phyloP scores from a whole-genome alignment of 495 filamentous ascomycete species.

The Lepraria neglecta region DNA sequence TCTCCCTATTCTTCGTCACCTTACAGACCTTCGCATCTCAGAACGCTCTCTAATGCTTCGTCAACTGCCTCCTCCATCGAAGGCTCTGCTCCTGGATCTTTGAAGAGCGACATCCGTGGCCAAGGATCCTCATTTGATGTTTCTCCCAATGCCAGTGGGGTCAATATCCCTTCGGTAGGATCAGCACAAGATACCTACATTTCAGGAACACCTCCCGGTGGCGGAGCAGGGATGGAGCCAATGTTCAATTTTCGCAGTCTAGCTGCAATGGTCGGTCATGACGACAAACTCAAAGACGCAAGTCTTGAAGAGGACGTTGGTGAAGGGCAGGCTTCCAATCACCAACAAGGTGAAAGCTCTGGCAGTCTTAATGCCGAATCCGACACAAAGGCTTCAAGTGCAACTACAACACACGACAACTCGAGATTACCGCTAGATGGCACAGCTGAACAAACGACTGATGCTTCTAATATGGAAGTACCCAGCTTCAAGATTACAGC shows the following conservation, averaged over 20 bases:
- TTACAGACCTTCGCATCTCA: slow-evolving; percentile 57
- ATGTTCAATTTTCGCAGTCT: slow-evolving; percentile 91
- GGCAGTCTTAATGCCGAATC: not conserved
- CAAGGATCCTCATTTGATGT: slow-evolving; percentile 42
- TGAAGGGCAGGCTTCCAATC: not conserved
- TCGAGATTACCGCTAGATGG: not conserved
- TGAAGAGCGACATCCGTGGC: slow-evolving; percentile 36
- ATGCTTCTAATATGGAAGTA: not conserved
- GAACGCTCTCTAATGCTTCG: slow-evolving; percentile 76
- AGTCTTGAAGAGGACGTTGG: slow-evolving; percentile 39
- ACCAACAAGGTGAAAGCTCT: slow-evolving; percentile 19
- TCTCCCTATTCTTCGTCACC: slow-evolving; percentile 35
- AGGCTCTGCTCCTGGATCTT: slow-evolving; percentile 54
- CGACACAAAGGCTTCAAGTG: not conserved
- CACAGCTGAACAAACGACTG: not conserved
- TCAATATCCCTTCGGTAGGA: slow-evolving; percentile 27
- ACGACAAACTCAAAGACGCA: slow-evolving; percentile 44
- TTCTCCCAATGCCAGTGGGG: slow-evolving; percentile 35
- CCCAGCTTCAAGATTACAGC: slow-evolving; percentile 15
- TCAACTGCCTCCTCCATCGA: slow-evolving; percentile 69
- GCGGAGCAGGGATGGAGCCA: slow-evolving; percentile 57
- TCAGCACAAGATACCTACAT: slow-evolving; percentile 36
- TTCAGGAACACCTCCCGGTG: slow-evolving; percentile 40
- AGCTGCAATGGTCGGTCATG: slow-evolving; percentile 72
- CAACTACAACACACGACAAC: not conserved